Base-by-base conservation (phyloP, 768 basidiomycete genomes). In the Mycena amicta region DNA sequence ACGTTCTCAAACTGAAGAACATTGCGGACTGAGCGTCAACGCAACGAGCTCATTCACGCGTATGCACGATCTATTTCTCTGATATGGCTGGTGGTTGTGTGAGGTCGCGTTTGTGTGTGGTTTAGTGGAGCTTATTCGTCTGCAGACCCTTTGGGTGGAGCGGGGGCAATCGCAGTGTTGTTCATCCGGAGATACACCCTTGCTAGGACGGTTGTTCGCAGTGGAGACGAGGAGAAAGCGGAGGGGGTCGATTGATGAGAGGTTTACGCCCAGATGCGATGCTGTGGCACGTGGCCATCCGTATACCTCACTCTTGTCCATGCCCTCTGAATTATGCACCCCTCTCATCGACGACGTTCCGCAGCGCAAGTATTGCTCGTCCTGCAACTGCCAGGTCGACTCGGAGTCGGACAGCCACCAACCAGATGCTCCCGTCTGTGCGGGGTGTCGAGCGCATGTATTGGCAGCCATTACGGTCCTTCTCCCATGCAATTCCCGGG, bases 171-270 rank as follows among this genome's bases (percentile, higher is more conserved):
- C 33, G 33, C 65, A 87, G 85, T 81, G 18, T 62, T 88, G 27
- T 80, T 87, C 62, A 56, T 91, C 25, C 77, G 84, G 50, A 75
- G 76, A 26, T 90, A 91, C 70, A 79, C 85, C 28, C 72, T 90
- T 23, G 71, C 82, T 47, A 80, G 87, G 2, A 76, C 74, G 39
- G 71, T 80, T 27, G 75, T 84, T 18, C 76, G 70, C 23, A 73
- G 72, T 6, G 68, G 62, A 16, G 55, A 53, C 12, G 62, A 69
- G n/a, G 53, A 16, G 4, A 67, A 65, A 53, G 46, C 27, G 2
- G 53, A 64, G n/a, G n/a, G n/a, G n/a, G n/a, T n/a, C n/a, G n/a
- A n/a, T n/a, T n/a, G n/a, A n/a, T n/a, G n/a, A n/a, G n/a, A n/a
- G n/a, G n/a, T n/a, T n/a, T n/a, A n/a, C n/a, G n/a, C 2, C 74